Evolutionary conservation across 345 rosid genomes (phyloP).

Genomic region (Salix dunnii): DNA sequence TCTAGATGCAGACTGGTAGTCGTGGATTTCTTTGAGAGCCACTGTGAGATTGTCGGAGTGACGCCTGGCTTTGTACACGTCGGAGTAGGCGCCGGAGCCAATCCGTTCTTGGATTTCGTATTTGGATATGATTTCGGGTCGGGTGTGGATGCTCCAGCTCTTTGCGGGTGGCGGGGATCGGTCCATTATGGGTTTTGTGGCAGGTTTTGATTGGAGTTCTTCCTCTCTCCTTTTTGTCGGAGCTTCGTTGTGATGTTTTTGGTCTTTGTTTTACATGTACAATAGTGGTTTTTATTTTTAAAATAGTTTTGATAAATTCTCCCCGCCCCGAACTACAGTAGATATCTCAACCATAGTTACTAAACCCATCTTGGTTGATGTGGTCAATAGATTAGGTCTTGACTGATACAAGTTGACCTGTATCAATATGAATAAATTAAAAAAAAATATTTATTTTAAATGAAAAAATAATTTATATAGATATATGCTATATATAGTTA

Average conservation of each 20-base stretch:
- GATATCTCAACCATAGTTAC: too few relatives aligned
- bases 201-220: neutral
- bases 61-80: conserved; percentile 80
- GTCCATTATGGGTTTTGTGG: conserved; percentile 32
- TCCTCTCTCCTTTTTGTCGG: neutral
- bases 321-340: too few relatives aligned
- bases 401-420: too few relatives aligned
- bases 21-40: conserved; percentile 95
- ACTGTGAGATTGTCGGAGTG: conserved; percentile 63
- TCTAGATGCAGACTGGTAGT: conserved; percentile 86
- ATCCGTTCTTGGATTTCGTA: conserved; percentile 80
- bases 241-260: neutral
- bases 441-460: too few relatives aligned
- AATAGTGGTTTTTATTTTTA: too few relatives aligned
- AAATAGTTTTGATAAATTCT: too few relatives aligned
- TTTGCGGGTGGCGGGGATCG: conserved; percentile 40
- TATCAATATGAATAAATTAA: too few relatives aligned
- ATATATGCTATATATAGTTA: too few relatives aligned
- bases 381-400: too few relatives aligned
- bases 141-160: conserved; percentile 98
- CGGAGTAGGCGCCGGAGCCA: conserved; percentile 91
- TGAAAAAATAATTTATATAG: too few relatives aligned
- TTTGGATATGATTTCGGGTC: conserved; percentile 75
- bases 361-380: too few relatives aligned
- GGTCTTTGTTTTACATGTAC: too few relatives aligned